Evolutionary conservation across 768 basidiomycete genomes (phyloP), one percentile per base, ranked within the genome.

Genomic region (Hericium erinaceus): DNA sequence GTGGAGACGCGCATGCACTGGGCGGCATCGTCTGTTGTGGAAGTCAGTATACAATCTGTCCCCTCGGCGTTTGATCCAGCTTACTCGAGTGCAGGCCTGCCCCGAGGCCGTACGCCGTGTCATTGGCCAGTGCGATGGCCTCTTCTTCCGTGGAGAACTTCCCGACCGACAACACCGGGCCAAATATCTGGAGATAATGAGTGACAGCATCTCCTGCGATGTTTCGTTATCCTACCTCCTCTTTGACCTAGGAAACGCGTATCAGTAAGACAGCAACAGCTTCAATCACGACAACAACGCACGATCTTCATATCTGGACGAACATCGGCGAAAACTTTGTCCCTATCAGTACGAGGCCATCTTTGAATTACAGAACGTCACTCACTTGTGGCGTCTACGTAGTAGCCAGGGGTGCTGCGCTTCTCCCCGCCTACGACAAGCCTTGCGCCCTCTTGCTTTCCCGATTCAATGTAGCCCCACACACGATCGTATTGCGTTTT

Each of bases 1-100:
- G 81, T 82, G 13, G 94, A 85, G 39, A 97, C 92, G 41, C 91
- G 78, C 81, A 93, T 90, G 66, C 92, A 94, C 68, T 95, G 89
- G 64, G 80, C 83, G 51, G 90, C 87, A 73, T 98, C 89, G 66
- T 75, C 87, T 82, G 61, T 48, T 55, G 61, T 39, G 56, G 56
- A 44, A 52, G 33, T 60, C 58, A 65, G 61, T 48, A 65, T 55
- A 24, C 33, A 56, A 48, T 18, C 26, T 22, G 26, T n/a, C 33
- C 33, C 33, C 33, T 33, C 33, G 33, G 33, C 33, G 6, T 33
- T 10, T 33, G 33, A 33, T 33, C 33, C 9, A 33, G 33, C 82
- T 61, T 69, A 89, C 89, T 88, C 40, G 84, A 94, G 72, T 95
- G 92, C 52, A 98, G 75, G 9, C 90, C 95, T 13, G 94, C 92